Base-by-base conservation (phyloP, 2,329 filamentous ascomycete species). In the Xylaria sp. region DNA sequence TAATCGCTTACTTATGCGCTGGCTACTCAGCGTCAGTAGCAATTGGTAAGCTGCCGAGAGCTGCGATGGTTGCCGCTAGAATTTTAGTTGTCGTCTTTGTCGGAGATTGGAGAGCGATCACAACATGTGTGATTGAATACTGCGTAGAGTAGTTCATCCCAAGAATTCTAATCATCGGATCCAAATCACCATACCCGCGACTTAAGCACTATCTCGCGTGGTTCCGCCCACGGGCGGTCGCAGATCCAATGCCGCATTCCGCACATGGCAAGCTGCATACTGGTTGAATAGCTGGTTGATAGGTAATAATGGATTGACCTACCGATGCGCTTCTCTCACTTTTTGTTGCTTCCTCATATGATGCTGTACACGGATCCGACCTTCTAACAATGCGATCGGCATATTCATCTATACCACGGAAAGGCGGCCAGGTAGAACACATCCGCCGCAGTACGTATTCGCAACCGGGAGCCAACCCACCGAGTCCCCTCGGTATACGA, bases 211-310 rank as follows among this genome's bases (percentile, higher is more conserved):
- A n/a, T 46, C 33, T 42, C n/a, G 17, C 42, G 31, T 37, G 38
- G 38, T 57, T 42, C 35, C 28, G 56, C 35, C 54, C 23, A 37
- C 53, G 63, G 63, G 28, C 43, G 43, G 45, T 57, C n/a, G 57
- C 63, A 60, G 58, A 25, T 53, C 47, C 31, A 38, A 52, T 57
- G 59, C 31, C 28, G 47, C n/a, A 42, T 61, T n/a, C 57, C 40
- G 57, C 23, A 28, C 42, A 55, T 58, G 58, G 58, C 43, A 40
- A 38, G 21, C 58, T 55, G 35, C 62, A 64, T 63, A 21, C 7
- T 43, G 28, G 6, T 40, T 38, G 23, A 42, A 19, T n/a, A 38
- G 21, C 19, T 15, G 35, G 33, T 35, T 43, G 35, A 7, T 1
- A 9, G 40, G 8, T 33, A 52, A 23, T 35, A 12, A 31, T 45